A percentile compares a stretch with the other conserved stretches of the same genome.
Conservation (phyloP, 257 asterid genomes). For the Solanum piurae region DNA sequence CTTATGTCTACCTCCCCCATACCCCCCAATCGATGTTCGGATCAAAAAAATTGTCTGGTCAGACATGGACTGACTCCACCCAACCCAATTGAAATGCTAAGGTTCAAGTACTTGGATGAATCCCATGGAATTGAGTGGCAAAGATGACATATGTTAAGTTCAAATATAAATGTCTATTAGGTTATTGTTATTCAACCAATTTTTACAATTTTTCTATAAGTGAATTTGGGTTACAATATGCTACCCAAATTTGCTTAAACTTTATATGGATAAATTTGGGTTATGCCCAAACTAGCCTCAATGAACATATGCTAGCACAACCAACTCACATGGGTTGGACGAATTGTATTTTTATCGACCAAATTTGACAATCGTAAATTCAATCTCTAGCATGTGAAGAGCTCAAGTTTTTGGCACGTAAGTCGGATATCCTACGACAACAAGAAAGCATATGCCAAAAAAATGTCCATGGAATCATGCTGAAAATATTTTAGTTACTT, state of each 20-base stretch:
- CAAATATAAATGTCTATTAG: background rate
- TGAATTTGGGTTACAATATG: background rate
- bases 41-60: background rate
- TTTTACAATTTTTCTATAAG: background rate
- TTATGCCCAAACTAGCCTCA: background rate
- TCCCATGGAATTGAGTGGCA: background rate
- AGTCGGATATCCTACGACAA: background rate
- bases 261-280: background rate
- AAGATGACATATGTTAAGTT: background rate
- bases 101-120: background rate
- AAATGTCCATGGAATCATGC: background rate
- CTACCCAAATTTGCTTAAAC: background rate
- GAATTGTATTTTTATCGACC: background rate
- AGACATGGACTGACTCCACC: background rate
- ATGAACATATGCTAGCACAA: background rate
- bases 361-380: background rate
- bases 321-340: background rate
- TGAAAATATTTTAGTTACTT: background rate
- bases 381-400: background rate
- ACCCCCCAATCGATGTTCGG: background rate
- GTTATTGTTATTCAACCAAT: background rate
- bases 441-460: background rate
- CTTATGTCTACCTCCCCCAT: background rate
- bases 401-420: background rate
- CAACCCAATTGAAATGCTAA: background rate